phyloP scores from a whole-genome alignment of 2,329 filamentous ascomycete genomes.

The Claviceps paspali region DNA sequence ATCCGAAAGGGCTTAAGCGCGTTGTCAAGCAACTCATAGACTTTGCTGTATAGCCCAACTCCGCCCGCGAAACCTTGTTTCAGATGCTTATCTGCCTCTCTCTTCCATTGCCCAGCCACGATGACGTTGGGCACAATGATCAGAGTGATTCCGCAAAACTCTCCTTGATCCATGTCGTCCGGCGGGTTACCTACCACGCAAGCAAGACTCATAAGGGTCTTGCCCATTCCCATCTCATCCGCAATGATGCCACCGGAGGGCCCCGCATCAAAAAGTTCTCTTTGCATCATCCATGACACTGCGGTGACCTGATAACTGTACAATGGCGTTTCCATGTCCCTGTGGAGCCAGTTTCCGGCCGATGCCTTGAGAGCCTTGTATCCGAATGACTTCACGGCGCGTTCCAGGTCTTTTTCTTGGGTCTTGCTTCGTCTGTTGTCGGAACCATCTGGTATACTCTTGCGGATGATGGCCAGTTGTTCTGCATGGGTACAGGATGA shows the following conservation, averaged over 20 bases:
- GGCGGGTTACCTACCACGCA: conserved; percentile 48
- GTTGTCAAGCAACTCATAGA: background rate
- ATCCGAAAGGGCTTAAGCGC: background rate
- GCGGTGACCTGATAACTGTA: conserved; percentile 33
- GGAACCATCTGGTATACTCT: background rate
- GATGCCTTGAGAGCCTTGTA: background rate
- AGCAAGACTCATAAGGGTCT: conserved; percentile 61
- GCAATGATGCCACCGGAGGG: conserved; percentile 46
- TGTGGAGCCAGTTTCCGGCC: background rate
- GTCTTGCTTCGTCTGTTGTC: background rate
- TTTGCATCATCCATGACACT: conserved; percentile 35
- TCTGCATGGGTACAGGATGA: background rate
- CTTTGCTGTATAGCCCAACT: conserved; percentile 7
- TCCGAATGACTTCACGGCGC: background rate
- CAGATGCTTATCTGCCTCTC: conserved; percentile 14
- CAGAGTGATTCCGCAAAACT: conserved; percentile 21
- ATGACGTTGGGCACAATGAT: conserved; percentile 15
- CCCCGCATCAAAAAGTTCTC: conserved; percentile 23
- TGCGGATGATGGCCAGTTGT: background rate
- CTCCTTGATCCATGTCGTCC: conserved; percentile 17
- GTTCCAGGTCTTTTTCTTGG: background rate
- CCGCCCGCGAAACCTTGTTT: background rate
- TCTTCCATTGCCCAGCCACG: conserved; percentile 15
- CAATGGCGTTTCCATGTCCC: background rate
- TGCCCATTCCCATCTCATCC: conserved; percentile 51